Conservation (phyloP, 2,329 filamentous ascomycete genomes). For the Curvularia hawaiiensis region DNA sequence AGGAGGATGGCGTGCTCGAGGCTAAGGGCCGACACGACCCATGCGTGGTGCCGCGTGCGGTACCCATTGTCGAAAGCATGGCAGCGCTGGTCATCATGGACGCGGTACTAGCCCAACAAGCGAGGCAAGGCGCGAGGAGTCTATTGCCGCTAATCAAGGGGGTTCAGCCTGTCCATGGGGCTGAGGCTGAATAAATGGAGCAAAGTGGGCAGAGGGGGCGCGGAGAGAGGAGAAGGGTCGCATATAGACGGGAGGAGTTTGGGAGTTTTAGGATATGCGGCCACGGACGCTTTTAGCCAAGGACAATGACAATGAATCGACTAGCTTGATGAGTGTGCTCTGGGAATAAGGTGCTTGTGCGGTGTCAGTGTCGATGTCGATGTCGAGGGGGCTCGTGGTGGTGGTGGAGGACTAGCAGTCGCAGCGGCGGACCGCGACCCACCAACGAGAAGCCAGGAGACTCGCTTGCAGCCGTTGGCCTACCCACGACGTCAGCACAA, state of each 20-base stretch:
- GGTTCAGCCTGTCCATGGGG: conserved; percentile 40
- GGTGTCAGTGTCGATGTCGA: neutral
- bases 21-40: conserved; percentile 96
- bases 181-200: conserved; percentile 1
- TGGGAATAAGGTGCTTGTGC: neutral
- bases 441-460: conserved; percentile 2
- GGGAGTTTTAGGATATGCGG: conserved; percentile 2
- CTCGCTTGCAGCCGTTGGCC: conserved; percentile 6
- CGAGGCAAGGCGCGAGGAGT: conserved; percentile 51
- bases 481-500: neutral
- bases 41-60: conserved; percentile 85
- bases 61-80: conserved; percentile 92
- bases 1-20: conserved; percentile 74
- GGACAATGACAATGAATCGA: conserved; percentile 4
- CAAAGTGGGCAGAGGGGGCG: neutral
- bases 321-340: neutral
- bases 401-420: neutral
- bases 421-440: conserved; percentile 5
- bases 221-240: neutral
- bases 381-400: neutral
- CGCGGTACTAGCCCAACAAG: conserved; percentile 81
- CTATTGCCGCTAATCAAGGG: conserved; percentile 47
- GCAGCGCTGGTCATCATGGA: conserved; percentile 86
- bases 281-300: neutral
- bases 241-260: conserved; percentile 5